Evolutionary conservation across 768 basidiomycete genomes (phyloP), one percentile per base, ranked within the genome.

Genomic region (Pulveroboletus sp.): DNA sequence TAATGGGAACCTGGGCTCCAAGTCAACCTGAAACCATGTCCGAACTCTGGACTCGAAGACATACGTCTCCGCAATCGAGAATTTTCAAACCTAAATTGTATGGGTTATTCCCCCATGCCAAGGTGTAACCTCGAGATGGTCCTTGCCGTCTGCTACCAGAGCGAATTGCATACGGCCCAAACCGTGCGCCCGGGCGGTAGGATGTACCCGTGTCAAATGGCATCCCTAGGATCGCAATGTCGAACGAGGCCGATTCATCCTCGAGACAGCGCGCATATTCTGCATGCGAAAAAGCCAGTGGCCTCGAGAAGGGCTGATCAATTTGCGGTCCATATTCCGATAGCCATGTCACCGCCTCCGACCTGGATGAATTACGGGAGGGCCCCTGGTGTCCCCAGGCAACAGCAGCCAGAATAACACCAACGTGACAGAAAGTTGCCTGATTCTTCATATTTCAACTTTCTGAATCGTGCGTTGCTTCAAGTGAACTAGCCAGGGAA

Each of bases 101-200:
- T 7, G 89, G 89, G 58, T 84, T 82, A 39, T 70, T 74, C 10
- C 74, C 74, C 88, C 89, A 90, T n/a, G 82, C 73, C 50, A 89
- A 63, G 0, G 84, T 85, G 60, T 86, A 89, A 2, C 82, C 75
- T 23, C 73, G 80, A 66, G 76, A 72, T 35, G 76, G 70, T 52
- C 78, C 68, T 58, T 88, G 85, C 9, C 85, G 74, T 40, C 86
- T 74, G 61, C 85, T 86, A 3, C 89, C 89, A 5, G 84, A 84
- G 36, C 93, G 81, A 55, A 94, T 89, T 9, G 83, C 92, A 62
- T 80, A 82, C 1, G 91, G 91, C 8, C 92, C 92, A 69, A 94
- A 94, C 9, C 92, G 80, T 12, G 91, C 91, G 5, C 90, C 91
- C 16, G 68, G 73, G 6, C 78, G 68, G 50, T 73, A 79, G 1